Evolutionary conservation across 345 rosid genomes (phyloP), one percentile per base, ranked within the genome.

Genomic region (Lepidium sativum): DNA sequence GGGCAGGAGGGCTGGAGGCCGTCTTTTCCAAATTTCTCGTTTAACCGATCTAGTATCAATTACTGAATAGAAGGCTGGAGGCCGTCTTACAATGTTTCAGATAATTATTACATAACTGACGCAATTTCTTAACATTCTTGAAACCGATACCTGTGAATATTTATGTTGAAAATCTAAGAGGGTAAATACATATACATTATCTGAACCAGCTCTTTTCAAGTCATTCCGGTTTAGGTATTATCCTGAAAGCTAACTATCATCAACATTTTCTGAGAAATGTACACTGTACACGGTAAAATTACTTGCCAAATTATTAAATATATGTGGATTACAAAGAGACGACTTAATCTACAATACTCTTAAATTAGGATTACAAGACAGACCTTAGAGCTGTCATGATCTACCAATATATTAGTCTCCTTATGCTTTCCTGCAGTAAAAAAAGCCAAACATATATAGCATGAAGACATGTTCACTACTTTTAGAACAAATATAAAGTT

Each of bases 381-480:
- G 58, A 68, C 65, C 65, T 68, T 58, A n/a, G 64, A 57, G 56
- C 50, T 48, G 65, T 47, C 65, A 67, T 17, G 50, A 58, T 48
- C 50, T 57, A 0, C 42, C 32, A 67, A 35, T 37, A 13, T 39
- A 48, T 38, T 57, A 34, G 27, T 58, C 59, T 17, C 33, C 35
- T 58, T 58, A n/a, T 49, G 51, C 33, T 49, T 42, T 68, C 51
- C 43, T 68, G 59, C 27, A 68, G 13, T 29, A 58, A 49, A 68
- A 34, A 58, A 49, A 68, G 34, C 42, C 43, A 68, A 58, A 68
- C 57, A 49, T 49, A 58, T 58, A 32, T 47, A 38, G 40, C 38
- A 68, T 58, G 55, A 45, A 68, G 34, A 27, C 65, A 25, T 68
- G 41, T 23, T 57, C 41, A 48, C 32, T 27, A 57, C 49, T 48